Base-by-base conservation (phyloP, 140 eudicot genomes). In the Erigeron philadelphicus region DNA sequence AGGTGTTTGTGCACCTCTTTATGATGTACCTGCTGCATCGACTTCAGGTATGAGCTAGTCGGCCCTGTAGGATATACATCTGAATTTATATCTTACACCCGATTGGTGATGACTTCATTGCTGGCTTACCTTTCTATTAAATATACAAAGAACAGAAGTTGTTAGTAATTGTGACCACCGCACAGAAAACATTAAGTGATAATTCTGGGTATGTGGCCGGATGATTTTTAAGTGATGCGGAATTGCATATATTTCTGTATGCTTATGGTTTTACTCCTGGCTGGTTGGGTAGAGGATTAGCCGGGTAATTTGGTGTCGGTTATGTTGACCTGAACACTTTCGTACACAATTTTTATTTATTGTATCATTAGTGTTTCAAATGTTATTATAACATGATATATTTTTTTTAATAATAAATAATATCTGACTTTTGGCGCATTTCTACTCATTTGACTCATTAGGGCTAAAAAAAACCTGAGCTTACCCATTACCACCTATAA, bases 1-100 rank as follows among this genome's bases (percentile, higher is more conserved):
- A 94, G 99, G 95, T 94, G 25, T 94, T 90, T 68, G 97, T 94
- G 79, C 99, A 94, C 79, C 91, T 94, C 60, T 94, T 94, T 83
- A 81, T 94, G 95, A 94, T 94, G 99, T 87, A 87, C 85, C 88
- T 94, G 64, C 65, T 94, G 80, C 99, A 94, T 84, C 91, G 96
- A 25, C 97, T 94, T 77, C 99, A 94, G 99, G 99, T 93, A 86
- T 61, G 73, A 12, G 54, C 61, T 59, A 31, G 49, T 67, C 59
- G 38, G 15, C 6, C 23, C 19, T 46, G n/a, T 57, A 44, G 38
- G 44, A 18, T 40, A 17, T 56, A 12, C 42, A 42, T 12, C 38
- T 50, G 21, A n/a, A n/a, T n/a, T 50, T 50, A 50, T 17, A 50
- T 50, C 18, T 12, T 50, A n/a, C 16, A 3, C 16, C 3, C 56